Conservation (phyloP, 2,329 filamentous ascomycete genomes). For the Exophiala mesophila region DNA sequence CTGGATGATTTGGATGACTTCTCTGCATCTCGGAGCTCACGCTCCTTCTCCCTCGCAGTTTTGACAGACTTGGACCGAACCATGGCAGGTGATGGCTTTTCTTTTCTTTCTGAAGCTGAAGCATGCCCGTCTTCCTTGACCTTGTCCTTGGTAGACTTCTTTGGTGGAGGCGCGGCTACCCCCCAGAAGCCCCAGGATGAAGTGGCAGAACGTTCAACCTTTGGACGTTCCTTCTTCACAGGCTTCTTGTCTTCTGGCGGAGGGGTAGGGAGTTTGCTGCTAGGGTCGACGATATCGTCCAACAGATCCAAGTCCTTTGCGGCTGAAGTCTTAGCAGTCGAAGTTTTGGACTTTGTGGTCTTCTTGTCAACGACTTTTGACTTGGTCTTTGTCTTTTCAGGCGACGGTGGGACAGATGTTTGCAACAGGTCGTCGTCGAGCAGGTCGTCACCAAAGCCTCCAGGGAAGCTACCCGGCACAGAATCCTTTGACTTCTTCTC, state of each 20-base stretch:
- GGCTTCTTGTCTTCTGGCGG: conserved; percentile 54
- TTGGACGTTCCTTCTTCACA: conserved; percentile 70
- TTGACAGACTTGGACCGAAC: conserved; percentile 54
- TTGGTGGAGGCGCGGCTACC: conserved; percentile 43
- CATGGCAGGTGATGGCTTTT: conserved; percentile 40
- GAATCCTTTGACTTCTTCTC: conserved; percentile 37
- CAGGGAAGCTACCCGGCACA: conserved; percentile 57
- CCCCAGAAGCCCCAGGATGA: conserved; percentile 74
- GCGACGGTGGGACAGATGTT: conserved; percentile 23
- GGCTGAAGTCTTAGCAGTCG: conserved; percentile 19
- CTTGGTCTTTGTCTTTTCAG: conserved; percentile 21
- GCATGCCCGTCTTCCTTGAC: conserved; percentile 33
- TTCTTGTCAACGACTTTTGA: conserved; percentile 19
- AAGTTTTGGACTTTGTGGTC: conserved; percentile 29
- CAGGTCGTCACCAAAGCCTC: conserved; percentile 45
- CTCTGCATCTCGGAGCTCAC: conserved; percentile 53
- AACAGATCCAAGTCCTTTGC: conserved; percentile 29
- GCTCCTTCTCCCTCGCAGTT: conserved; percentile 48
- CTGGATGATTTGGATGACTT: conserved; percentile 65
- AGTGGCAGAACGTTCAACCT: conserved; percentile 64
- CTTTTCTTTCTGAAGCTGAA: conserved; percentile 32
- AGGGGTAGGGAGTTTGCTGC: conserved; percentile 42
- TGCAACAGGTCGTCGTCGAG: conserved; percentile 33
- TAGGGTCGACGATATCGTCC: conserved; percentile 27
- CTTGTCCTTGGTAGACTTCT: conserved; percentile 49